Evolutionary conservation across 805 yeast species (phyloP), one percentile per base, ranked within the genome.

Genomic region (Candida ulmi): DNA sequence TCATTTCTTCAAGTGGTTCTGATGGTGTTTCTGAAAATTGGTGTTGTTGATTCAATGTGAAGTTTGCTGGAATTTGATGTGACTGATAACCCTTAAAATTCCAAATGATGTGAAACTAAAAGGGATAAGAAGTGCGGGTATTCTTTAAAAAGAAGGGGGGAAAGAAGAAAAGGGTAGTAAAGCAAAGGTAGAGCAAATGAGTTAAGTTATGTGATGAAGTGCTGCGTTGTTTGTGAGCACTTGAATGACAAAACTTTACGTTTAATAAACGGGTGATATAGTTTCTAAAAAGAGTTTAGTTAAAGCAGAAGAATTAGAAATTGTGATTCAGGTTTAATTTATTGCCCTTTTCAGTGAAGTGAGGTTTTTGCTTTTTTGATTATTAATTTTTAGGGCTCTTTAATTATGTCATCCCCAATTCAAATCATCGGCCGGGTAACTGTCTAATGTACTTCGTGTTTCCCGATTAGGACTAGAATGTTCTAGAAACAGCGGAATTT

Each of bases 1-100:
- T 65, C 78, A 72, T 72, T 12, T 18, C 35, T 26, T 26, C 28
- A 12, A 13, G 6, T 8, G 23, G 25, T 16, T 11, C 31, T 6
- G 26, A 17, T 19, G 26, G 19, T 19, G 24, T 21, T 21, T 21
- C 24, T 21, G 24, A 21, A 21, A 21, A 6, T 6, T 6, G 24
- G 24, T 21, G 9, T 6, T 6, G 24, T 6, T 21, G 9, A 9
- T 21, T 21, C 6, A 21, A 21, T 6, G 24, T 26, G 29, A 12
- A 9, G 29, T 12, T 26, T 26, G 29, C 29, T 26, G 15, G n/a
- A 26, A 21, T 21, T 21, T 21, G 24, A 7, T 7, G 9, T 26
- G 29, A 26, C 5, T 26, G 13, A 12, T 26, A 26, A 26, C 29
- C 29, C 29, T 26, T 26, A 26, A 26, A 26, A 26, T 26, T 26